Conservation (phyloP, 2,329 filamentous ascomycete genomes). For the Boeremia exigua region DNA sequence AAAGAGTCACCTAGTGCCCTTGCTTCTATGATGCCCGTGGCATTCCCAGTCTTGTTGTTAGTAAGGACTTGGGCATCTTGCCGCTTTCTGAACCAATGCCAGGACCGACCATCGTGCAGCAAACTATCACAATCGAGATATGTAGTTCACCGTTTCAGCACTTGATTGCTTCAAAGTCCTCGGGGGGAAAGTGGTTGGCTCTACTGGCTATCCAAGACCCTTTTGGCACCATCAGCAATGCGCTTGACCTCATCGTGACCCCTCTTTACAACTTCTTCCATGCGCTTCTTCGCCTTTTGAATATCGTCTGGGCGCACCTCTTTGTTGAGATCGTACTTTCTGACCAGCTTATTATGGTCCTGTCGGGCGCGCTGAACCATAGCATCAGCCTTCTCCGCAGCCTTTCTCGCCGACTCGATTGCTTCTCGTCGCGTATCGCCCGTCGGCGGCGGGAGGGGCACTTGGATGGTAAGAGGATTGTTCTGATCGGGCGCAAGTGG, state of each 20-base stretch:
- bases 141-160: neutral
- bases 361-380: constrained; percentile 53
- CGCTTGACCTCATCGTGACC: constrained; percentile 56
- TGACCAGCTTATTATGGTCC: constrained; percentile 57
- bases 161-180: neutral
- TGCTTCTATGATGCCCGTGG: neutral
- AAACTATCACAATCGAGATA: neutral
- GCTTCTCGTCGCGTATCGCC: constrained; percentile 58
- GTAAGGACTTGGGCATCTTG: neutral
- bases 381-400: constrained; percentile 51
- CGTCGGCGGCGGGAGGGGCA: constrained; percentile 64
- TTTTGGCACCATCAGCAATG: constrained; percentile 56
- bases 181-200: neutral
- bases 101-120: neutral
- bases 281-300: constrained; percentile 55
- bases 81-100: neutral
- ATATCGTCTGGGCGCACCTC: constrained; percentile 56
- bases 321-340: constrained; percentile 52
- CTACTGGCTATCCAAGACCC: constrained; percentile 50
- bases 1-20: too few species aligned
- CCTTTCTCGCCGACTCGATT: constrained; percentile 49
- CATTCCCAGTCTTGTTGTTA: neutral
- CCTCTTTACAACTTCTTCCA: constrained; percentile 60
- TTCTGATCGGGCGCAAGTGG: constrained; percentile 58
- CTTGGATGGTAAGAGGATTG: constrained; percentile 58